Base-by-base conservation (phyloP, 2,329 filamentous ascomycete species). In the Penicillium freii region DNA sequence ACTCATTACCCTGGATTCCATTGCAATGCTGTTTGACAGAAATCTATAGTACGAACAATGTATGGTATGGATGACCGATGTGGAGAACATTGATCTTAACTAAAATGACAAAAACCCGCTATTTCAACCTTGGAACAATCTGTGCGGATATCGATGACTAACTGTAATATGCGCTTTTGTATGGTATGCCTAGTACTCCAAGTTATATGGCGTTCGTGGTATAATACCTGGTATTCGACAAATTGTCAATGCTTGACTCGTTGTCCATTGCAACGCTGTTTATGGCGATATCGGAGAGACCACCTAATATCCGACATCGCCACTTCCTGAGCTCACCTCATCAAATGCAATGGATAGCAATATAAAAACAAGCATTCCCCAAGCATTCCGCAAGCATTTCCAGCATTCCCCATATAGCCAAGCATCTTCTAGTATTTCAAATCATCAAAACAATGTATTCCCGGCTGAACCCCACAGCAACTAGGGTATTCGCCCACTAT, bases 291-390 rank as follows among this genome's bases (percentile, higher is more conserved):
- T 51, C 46, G 53, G 46, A 45, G 23, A 25, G 1, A 43, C 31
- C 21, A 25, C 42, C 34, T 38, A 51, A 38, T 23, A 17, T 53
- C 54, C 54, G 54, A 57, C 4, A 47, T 29, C 54, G 54, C 42
- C 42, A 52, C 48, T 40, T 56, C 42, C 7, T n/a, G 2, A 15
- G 33, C n/a, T 23, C 9, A 40, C 44, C 29, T 11, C 33, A 25
- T 27, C 21, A 2, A 36, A 40, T 11, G 25, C 29, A 7, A 31
- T 33, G 6, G 33, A 34, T 34, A 34, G 17, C 19, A 23, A 42
- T 36, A 51, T 43, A 42, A 43, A 36, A 36, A 34, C 36, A 40
- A 34, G 19, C 10, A 42, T 11, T 17, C 6, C 11, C 11, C n/a
- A 38, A 23, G 23, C 23, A 23, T 23, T 23, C 23, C 23, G 23